These are phyloP conservation scores for Tremella fuciformis DNA, from an alignment of 768 basidiomycete genomes.

Conservation along the genomic window DNA sequence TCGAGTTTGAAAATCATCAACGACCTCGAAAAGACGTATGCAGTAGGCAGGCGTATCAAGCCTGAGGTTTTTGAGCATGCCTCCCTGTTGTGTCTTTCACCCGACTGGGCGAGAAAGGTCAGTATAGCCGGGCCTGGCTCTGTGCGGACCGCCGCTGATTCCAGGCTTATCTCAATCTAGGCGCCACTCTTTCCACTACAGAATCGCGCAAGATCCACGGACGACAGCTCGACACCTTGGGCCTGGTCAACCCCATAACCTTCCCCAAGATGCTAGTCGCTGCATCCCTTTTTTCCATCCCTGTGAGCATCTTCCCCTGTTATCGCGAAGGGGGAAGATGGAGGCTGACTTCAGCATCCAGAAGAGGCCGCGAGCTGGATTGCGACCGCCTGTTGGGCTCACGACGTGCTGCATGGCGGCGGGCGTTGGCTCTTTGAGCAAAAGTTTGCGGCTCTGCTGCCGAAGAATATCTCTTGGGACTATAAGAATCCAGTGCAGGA, in stretches of 20 bases:
- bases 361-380: conserved; percentile 9
- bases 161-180: too few relatives aligned
- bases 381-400: conserved; percentile 10
- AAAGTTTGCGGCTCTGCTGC: not conserved
- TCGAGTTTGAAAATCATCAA: too few relatives aligned
- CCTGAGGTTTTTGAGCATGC: not conserved
- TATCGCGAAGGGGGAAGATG: too few relatives aligned
- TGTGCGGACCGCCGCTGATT: too few relatives aligned
- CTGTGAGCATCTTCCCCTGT: not conserved
- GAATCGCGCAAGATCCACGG: conserved; percentile 5
- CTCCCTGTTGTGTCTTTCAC: too few relatives aligned
- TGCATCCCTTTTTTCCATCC: not conserved
- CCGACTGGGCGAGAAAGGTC: too few relatives aligned
- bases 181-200: too few relatives aligned
- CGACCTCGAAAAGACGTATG: conserved; percentile 1
- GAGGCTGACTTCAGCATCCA: conserved; percentile 2
- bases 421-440: conserved; percentile 7
- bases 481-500: not conserved
- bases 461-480: not conserved
- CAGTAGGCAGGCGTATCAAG: not conserved
- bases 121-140: too few relatives aligned
- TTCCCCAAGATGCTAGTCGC: not conserved
- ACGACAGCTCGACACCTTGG: not conserved
- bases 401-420: conserved; percentile 9
- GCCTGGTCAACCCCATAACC: not conserved